phyloP scores from a whole-genome alignment of 2,329 filamentous ascomycete species.

The Penicillium brevicompactum region DNA sequence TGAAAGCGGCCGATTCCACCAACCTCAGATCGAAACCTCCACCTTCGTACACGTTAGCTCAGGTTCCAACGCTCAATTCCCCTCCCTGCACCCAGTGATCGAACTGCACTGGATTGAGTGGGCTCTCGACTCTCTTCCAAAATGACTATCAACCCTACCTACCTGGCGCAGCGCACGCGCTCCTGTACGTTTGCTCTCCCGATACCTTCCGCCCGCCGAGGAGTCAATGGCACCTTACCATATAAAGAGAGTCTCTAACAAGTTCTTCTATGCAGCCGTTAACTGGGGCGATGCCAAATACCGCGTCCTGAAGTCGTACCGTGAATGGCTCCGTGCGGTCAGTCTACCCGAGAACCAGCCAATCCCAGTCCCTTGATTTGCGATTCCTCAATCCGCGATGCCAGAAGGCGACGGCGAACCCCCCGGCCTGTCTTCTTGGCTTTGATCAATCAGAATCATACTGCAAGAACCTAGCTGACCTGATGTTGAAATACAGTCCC shows the following conservation, averaged over 20 bases:
- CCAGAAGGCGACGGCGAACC: neutral
- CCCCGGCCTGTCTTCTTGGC: neutral
- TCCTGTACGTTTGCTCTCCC: conserved; percentile 62
- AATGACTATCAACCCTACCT: conserved; percentile 91
- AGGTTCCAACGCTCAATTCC: conserved; percentile 26
- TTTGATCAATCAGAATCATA: neutral
- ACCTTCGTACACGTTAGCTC: conserved; percentile 23
- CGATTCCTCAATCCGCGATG: neutral
- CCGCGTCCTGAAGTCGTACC: conserved; percentile 85
- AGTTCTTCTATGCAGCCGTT: conserved; percentile 61
- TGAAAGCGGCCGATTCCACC: conserved; percentile 27
- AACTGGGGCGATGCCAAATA: conserved; percentile 87
- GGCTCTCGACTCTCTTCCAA: conserved; percentile 32
- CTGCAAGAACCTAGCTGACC: conserved; percentile 8
- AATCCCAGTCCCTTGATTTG: conserved; percentile 6
- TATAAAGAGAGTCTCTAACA: conserved; percentile 24
- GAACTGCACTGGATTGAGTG: conserved; percentile 23
- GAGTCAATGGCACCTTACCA: conserved; percentile 14
- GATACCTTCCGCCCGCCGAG: conserved; percentile 20
- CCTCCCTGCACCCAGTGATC: conserved; percentile 19
- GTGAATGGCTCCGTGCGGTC: conserved; percentile 96
- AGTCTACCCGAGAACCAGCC: conserved; percentile 45
- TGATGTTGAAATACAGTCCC: conserved; percentile 63
- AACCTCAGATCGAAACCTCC: conserved; percentile 28
- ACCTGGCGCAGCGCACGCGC: conserved; percentile 79